A percentile compares a stretch with the other conserved stretches of the same genome.
Conservation (phyloP, 2,329 filamentous ascomycete species). For the Pezicula radicicola region DNA sequence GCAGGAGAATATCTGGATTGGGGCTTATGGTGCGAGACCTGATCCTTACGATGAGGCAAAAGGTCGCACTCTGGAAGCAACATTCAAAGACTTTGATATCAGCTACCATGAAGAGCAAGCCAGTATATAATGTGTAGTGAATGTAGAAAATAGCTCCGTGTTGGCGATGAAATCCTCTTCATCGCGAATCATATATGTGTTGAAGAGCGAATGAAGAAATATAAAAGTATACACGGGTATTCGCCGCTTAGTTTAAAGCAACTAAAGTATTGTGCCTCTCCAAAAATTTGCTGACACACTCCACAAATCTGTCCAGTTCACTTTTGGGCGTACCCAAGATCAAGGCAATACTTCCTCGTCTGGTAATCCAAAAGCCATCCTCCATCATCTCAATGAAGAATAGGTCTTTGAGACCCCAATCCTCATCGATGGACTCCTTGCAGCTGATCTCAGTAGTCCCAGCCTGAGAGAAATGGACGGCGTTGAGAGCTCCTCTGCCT, state of each 20-base stretch:
- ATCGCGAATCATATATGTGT: no score
- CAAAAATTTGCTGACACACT: not conserved
- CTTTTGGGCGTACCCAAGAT: slow-evolving; percentile 7
- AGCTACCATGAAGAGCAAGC: no score
- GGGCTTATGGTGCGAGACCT: not conserved
- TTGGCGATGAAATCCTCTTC: no score
- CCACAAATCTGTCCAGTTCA: slow-evolving; percentile 5
- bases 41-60: not conserved
- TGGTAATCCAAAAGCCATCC: slow-evolving; percentile 7
- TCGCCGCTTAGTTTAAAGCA: not conserved
- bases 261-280: not conserved
- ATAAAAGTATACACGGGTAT: not conserved
- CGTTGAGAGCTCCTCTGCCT: slow-evolving; percentile 2
- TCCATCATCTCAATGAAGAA: slow-evolving; percentile 11
- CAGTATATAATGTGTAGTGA: no score
- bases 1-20: not conserved
- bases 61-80: not conserved
- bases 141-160: no score
- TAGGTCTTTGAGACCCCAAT: slow-evolving; percentile 7
- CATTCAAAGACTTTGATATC: not conserved
- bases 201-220: not conserved
- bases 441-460: slow-evolving; percentile 3
- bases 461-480: slow-evolving; percentile 2
- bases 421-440: slow-evolving; percentile 2
- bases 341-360: slow-evolving; percentile 8